A percentile compares a stretch with the other conserved stretches of the same genome.
Evolutionary conservation across 768 basidiomycete genomes (phyloP).

Genomic region (Vararia minispora): DNA sequence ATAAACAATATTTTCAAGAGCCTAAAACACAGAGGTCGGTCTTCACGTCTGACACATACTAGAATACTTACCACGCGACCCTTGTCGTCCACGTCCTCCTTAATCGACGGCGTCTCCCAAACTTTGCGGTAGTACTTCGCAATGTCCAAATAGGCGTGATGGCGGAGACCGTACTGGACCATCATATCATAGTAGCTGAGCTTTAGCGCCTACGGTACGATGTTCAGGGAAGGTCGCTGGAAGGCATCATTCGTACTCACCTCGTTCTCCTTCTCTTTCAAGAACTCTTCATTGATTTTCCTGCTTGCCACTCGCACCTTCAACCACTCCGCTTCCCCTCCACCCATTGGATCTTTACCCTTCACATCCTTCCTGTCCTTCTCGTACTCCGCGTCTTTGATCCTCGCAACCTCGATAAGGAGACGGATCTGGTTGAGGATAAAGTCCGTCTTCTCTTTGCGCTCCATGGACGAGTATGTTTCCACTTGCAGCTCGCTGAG

Average conservation of each 20-base stretch:
- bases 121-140: conserved; percentile 94
- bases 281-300: conserved; percentile 88
- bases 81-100: conserved; percentile 65
- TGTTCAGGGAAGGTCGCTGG: conserved; percentile 1
- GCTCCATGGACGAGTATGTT: conserved; percentile 98
- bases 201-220: conserved; percentile 70
- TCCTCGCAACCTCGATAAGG: conserved; percentile 61
- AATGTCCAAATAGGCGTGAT: conserved; percentile 80
- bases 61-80: conserved; percentile 45
- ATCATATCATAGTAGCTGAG: conserved; percentile 93
- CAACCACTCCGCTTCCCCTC: conserved; percentile 85
- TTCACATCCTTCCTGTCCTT: conserved; percentile 41
- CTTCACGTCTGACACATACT: background rate
- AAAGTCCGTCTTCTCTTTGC: conserved; percentile 96
- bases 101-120: conserved; percentile 94
- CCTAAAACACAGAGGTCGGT: too few relatives aligned
- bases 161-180: conserved; percentile 87
- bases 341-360: conserved; percentile 46
- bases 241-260: conserved; percentile 30
- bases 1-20: conserved; percentile 89
- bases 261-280: conserved; percentile 83
- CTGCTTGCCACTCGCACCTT: conserved; percentile 86
- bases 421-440: conserved; percentile 97
- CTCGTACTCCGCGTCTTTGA: conserved; percentile 56
- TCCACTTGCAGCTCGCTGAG: conserved; percentile 95